These are phyloP conservation scores for Vanrija sp. DNA, from an alignment of 1,284 basidiomycete species.

Conservation along the genomic window DNA sequence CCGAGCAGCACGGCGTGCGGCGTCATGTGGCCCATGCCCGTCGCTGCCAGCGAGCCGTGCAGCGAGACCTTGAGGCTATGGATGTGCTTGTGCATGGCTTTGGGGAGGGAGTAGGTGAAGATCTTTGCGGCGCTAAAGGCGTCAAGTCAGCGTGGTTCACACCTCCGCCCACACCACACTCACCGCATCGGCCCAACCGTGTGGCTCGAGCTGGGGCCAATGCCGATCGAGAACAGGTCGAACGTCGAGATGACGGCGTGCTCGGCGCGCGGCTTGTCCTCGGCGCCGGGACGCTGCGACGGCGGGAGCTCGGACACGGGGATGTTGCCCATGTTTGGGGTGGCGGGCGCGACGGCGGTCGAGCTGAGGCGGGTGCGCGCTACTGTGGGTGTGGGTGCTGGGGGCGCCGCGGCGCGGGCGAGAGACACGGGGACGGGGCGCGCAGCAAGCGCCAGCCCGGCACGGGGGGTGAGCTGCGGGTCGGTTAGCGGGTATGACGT, in stretches of 20 bases:
- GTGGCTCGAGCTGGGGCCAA: constrained; percentile 52
- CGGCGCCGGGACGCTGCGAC: constrained; percentile 12
- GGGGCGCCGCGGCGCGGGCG: not conserved
- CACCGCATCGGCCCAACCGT: constrained; percentile 79
- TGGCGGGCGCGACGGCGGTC: constrained; percentile 2
- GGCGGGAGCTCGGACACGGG: constrained; percentile 11
- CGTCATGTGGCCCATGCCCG: constrained; percentile 82
- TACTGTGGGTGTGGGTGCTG: not conserved
- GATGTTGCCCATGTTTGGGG: not conserved
- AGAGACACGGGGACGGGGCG: not conserved
- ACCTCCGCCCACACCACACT: not conserved
- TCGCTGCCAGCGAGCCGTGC: constrained; percentile 55
- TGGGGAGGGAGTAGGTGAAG: constrained; percentile 27
- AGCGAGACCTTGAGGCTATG: constrained; percentile 78
- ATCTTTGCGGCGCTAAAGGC: constrained; percentile 14
- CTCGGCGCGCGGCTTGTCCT: constrained; percentile 48
- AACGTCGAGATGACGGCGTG: constrained; percentile 92
- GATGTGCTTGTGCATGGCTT: constrained; percentile 53
- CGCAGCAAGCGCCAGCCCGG: no score
- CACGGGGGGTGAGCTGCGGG: no score
- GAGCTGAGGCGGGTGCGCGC: not conserved
- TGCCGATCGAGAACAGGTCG: constrained; percentile 90
- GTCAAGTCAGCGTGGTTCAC: not conserved
- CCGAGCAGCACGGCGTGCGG: constrained; percentile 89
- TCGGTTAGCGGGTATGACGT: no score